Evolutionary conservation across 2,329 filamentous ascomycete species (phyloP).

Genomic region (Aureobasidium sp.): DNA sequence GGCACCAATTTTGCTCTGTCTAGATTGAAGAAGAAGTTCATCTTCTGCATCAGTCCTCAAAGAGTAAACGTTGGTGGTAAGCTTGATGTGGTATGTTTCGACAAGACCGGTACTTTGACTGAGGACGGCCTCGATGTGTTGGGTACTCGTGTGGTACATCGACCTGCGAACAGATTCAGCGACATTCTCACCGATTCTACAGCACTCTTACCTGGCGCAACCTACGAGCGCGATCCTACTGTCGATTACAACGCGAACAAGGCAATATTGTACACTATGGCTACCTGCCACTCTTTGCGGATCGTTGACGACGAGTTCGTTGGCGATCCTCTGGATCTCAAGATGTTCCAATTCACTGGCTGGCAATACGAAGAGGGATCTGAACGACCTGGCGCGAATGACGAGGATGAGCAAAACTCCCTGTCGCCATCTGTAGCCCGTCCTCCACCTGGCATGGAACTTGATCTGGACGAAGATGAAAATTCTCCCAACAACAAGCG

Average conservation of each 20-base stretch:
- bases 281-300: slow-evolving; percentile 88
- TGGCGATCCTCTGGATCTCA: slow-evolving; percentile 88
- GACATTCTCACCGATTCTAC: slow-evolving; percentile 64
- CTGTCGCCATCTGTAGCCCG: slow-evolving; percentile 83
- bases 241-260: slow-evolving; percentile 56
- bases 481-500: slow-evolving; percentile 38
- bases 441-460: slow-evolving; percentile 60
- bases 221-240: slow-evolving; percentile 52
- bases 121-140: slow-evolving; percentile 94
- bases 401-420: slow-evolving; percentile 67
- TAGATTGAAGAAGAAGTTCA: slow-evolving; percentile 78
- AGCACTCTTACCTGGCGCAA: slow-evolving; percentile 49
- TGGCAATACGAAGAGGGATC: slow-evolving; percentile 91
- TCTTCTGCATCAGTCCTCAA: slow-evolving; percentile 97
- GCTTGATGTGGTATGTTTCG: slow-evolving; percentile 92
- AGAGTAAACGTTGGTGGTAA: slow-evolving; percentile 95
- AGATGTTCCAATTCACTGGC: slow-evolving; percentile 96
- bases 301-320: slow-evolving; percentile 82
- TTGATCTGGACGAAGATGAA: slow-evolving; percentile 47
- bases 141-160: slow-evolving; percentile 71
- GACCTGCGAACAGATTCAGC: slow-evolving; percentile 58
- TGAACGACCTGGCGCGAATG: slow-evolving; percentile 52
- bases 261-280: slow-evolving; percentile 86
- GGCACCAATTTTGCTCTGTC: slow-evolving; percentile 91
- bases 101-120: slow-evolving; percentile 97